Base-by-base conservation (phyloP, 306 rosid species). In the Pachyrhizus erosus region DNA sequence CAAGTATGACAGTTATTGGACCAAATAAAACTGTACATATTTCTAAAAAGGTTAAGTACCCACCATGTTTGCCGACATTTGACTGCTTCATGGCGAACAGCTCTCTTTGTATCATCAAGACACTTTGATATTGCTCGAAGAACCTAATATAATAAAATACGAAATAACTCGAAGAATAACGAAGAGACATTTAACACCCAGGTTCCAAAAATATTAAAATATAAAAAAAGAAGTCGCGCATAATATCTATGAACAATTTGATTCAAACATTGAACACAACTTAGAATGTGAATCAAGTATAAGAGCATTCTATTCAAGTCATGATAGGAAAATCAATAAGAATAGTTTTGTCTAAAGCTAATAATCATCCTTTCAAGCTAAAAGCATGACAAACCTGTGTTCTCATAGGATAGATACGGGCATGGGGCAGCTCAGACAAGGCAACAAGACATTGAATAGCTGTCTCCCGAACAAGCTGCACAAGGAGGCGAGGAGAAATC, bases 391-490 rank as follows among this genome's bases (percentile, higher is more conserved):
- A 82, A 45, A 90, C 99, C 99, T 91, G 97, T 60, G 81, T 52
- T 87, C 94, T 93, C 92, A 93, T 73, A 43, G 99, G 99, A 75
- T 89, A 96, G 80, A 93, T 93, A 72, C 91, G 87, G 23, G 80
- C 80, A 81, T 94, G 89, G 26, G 99, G 99, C 71, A 96, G 87
- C 90, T 87, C 90, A 1, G 98, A 91, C 87, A 89, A 85, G 69
- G 96, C 98, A 81, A 85, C 79, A 31, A 96, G 96, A 87, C 97
- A 93, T 84, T 93, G 98, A 71, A 92, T 86, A 54, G 93, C 94
- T 9, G 98, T 92, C 89, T 96, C 98, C 78, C 99, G 92, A 64
- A 96, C 99, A 87, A 93, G 91, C 99, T 96, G 91, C 83, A 84
- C 17, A 75, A 51, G 57, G 34, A 73, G 64, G 66, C 55, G 24